phyloP scores from a whole-genome alignment of 1,284 basidiomycete species.

The Rhodotorula sp. region DNA sequence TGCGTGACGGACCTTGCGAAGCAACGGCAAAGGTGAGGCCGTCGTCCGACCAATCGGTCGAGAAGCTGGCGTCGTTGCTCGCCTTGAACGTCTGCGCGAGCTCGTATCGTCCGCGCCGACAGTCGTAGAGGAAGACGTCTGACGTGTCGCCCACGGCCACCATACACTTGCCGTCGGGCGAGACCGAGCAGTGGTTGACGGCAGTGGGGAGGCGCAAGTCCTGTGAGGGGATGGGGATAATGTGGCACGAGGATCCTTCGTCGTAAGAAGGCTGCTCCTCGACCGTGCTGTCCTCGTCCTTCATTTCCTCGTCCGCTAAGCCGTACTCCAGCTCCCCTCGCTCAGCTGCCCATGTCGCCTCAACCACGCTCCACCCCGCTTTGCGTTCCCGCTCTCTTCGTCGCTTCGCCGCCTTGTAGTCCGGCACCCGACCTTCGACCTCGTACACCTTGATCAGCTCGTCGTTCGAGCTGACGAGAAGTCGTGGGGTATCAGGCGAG shows the following conservation, averaged over 20 bases:
- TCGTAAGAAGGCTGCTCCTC: conserved; percentile 34
- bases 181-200: conserved; percentile 71
- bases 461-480: conserved; percentile 81
- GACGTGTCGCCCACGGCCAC: conserved; percentile 82
- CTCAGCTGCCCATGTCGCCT: conserved; percentile 6
- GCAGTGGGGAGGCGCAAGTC: conserved; percentile 63
- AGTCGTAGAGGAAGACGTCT: conserved; percentile 70
- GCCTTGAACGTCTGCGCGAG: conserved; percentile 41
- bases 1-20: conserved; percentile 56
- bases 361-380: conserved; percentile 1
- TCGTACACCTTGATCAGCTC: conserved; percentile 72
- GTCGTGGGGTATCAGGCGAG: conserved; percentile 62
- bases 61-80: conserved; percentile 64
- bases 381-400: conserved; percentile 1
- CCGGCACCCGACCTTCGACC: conserved; percentile 51
- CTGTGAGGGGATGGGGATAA: conserved; percentile 23
- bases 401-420: conserved; percentile 14
- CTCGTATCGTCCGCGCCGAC: conserved; percentile 50
- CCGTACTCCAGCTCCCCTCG: not conserved
- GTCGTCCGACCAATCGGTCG: conserved; percentile 74
- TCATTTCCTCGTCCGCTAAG: not conserved
- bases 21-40: conserved; percentile 80
- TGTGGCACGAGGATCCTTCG: conserved; percentile 9
- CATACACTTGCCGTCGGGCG: conserved; percentile 76
- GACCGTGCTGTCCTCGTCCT: conserved; percentile 11